Evolutionary conservation across 305 asterid genomes (phyloP).

Genomic region (Solanum aculeatissimum): DNA sequence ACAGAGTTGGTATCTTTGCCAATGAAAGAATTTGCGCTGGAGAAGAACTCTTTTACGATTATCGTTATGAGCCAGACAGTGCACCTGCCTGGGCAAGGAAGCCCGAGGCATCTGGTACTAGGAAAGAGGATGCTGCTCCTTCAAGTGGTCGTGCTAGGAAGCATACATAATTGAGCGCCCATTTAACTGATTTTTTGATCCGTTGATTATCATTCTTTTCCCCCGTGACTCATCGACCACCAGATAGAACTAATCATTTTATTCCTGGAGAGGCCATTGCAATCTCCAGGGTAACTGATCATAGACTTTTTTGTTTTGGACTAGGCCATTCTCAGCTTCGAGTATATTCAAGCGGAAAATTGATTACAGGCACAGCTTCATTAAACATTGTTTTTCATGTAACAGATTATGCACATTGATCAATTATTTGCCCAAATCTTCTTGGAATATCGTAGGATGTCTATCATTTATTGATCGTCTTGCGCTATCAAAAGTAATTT

Average conservation of each 20-base stretch:
- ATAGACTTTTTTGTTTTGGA: background rate
- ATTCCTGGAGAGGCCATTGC: conserved; percentile 4
- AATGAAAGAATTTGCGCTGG: conserved; percentile 81
- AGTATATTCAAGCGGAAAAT: background rate
- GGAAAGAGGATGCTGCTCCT: conserved; percentile 62
- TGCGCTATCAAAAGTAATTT: background rate
- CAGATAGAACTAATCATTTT: background rate
- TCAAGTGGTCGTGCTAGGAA: conserved; percentile 77
- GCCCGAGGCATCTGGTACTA: conserved; percentile 69
- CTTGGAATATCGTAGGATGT: background rate
- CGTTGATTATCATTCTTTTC: conserved; percentile 2
- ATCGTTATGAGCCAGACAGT: conserved; percentile 74
- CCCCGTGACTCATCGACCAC: background rate
- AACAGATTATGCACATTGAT: background rate
- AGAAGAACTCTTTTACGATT: conserved; percentile 90
- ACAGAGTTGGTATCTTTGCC: conserved; percentile 94
- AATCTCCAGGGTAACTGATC: background rate
- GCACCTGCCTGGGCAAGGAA: conserved; percentile 97
- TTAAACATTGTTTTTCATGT: background rate
- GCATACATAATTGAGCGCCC: conserved; percentile 32
- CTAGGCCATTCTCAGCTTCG: background rate
- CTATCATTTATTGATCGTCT: background rate
- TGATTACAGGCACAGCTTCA: background rate
- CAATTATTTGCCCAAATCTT: background rate
- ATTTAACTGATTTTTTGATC: conserved; percentile 8